Percentiles rank a stretch among this genome's conserved stretches.
These are phyloP conservation scores for Solanum lycopersicoides DNA, from an alignment of 257 asterid species.

Conservation along the genomic window DNA sequence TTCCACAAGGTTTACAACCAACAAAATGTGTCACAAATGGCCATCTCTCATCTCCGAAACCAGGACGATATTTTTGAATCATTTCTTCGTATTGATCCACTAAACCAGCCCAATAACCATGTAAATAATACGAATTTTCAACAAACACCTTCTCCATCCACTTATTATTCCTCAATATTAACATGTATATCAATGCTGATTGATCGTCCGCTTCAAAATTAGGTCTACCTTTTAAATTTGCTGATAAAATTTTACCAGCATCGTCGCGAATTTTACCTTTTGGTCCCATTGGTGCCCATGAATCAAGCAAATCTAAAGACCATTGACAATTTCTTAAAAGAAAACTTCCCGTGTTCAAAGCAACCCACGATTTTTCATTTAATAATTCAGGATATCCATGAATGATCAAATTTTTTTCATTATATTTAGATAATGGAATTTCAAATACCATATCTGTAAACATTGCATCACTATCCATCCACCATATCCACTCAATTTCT, in stretches of 20 bases:
- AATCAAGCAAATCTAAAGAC: constrained; percentile 39
- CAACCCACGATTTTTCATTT: constrained; percentile 31
- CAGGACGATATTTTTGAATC: constrained; percentile 10
- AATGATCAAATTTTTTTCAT: constrained; percentile 15
- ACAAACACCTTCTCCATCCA: constrained; percentile 34
- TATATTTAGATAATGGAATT: constrained; percentile 18
- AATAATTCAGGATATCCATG: constrained; percentile 26
- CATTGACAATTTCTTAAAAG: constrained; percentile 43
- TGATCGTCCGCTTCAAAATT: constrained; percentile 25
- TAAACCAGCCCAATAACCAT: constrained; percentile 37
- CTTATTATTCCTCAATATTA: constrained; percentile 18
- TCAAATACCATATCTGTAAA: constrained; percentile 37
- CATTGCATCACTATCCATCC: constrained; percentile 46
- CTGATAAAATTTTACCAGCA: constrained; percentile 25
- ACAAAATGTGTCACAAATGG: constrained; percentile 49
- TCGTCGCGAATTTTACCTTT: constrained; percentile 24
- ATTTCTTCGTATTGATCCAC: constrained; percentile 33
- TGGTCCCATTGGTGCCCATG: constrained; percentile 49
- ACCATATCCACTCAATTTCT: constrained; percentile 43
- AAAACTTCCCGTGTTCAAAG: constrained; percentile 30
- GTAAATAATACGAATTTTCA: constrained; percentile 38
- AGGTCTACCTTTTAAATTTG: constrained; percentile 38
- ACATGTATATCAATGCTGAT: constrained; percentile 28
- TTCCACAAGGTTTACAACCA: constrained; percentile 42
- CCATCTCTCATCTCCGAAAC: constrained; percentile 43